Conservation (phyloP, 345 rosid species). For the Corchorus capsularis region DNA sequence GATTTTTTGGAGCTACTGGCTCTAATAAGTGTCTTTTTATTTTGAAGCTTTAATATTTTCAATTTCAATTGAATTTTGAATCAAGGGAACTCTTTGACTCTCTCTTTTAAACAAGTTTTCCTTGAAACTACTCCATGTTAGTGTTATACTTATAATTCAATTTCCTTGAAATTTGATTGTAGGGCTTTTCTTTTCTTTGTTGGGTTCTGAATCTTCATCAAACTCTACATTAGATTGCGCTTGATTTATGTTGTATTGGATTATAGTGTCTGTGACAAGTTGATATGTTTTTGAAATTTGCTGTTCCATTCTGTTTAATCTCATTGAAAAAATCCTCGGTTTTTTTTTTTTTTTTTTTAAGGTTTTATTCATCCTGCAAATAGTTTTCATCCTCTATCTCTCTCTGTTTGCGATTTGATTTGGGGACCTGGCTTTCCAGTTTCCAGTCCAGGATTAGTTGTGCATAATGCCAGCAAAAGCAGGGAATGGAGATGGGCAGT, state of each 20-base stretch:
- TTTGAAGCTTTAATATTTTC: not conserved
- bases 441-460: slow-evolving; percentile 24
- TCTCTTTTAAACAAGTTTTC: not conserved
- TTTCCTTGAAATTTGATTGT: not conserved
- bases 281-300: not conserved
- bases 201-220: not conserved
- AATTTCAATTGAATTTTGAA: not conserved
- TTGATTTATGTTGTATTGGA: not conserved
- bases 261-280: not conserved
- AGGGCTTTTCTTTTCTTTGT: not conserved
- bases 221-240: not conserved
- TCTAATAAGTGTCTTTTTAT: not conserved
- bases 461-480: slow-evolving; percentile 51
- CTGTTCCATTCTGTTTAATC: not conserved
- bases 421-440: slow-evolving; percentile 23
- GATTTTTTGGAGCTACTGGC: not conserved
- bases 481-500: slow-evolving; percentile 30
- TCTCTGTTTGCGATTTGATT: slow-evolving; percentile 9
- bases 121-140: not conserved
- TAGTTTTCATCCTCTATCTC: not conserved
- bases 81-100: too few relatives aligned
- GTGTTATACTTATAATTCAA: not conserved
- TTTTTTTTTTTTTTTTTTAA: not conserved
- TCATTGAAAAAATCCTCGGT: not conserved
- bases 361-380: not conserved